Base-by-base conservation (phyloP, 352 stramenopile genomes). In the Blastocystis hominis region DNA sequence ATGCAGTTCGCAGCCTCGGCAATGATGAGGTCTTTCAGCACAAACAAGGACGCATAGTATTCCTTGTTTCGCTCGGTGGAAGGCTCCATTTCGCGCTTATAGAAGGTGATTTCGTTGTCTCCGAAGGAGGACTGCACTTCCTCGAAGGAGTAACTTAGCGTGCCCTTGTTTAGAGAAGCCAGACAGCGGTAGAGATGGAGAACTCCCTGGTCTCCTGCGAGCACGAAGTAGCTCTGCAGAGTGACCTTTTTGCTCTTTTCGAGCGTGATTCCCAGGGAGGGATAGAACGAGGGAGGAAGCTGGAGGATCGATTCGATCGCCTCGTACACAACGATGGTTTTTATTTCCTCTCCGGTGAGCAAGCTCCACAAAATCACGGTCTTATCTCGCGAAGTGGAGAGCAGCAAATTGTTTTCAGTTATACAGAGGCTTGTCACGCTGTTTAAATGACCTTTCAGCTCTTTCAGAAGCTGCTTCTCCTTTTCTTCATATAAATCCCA, bases 361-460 rank as follows among this genome's bases (percentile, higher is more conserved):
- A 95, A 86, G 72, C 95, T 91, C 92, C 92, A 95, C 42, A 95
- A 92, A 89, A 95, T 95, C n/a, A 95, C 91, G 0, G 95, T 92
- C 70, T 93, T 93, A 63, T 95, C 93, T 44, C 93, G 92, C 44
- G 92, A 92, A 30, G 92, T 88, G 4, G 92, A 92, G 92, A 94
- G 89, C 94, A 95, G 30, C 90, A 91, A 24, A 94, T 90, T 84
- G 92, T 94, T 13, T 91, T 95, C 30, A 91, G 91, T 0, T 4
- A 87, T 44, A 53, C 66, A 75, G 6, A 87, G 66, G 64, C 77
- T 78, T 3, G 77, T 87, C 4, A 87, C 77, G 38, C 92, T 90
- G 70, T 91, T 95, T 91, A 95, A 94, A 90, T 95, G 93, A 59
- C 94, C 92, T 86, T 92, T 90, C 70, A 95, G 93, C 79, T 92